Conservation (phyloP, 495 filamentous ascomycete species). For the Xylaria telfairii region DNA sequence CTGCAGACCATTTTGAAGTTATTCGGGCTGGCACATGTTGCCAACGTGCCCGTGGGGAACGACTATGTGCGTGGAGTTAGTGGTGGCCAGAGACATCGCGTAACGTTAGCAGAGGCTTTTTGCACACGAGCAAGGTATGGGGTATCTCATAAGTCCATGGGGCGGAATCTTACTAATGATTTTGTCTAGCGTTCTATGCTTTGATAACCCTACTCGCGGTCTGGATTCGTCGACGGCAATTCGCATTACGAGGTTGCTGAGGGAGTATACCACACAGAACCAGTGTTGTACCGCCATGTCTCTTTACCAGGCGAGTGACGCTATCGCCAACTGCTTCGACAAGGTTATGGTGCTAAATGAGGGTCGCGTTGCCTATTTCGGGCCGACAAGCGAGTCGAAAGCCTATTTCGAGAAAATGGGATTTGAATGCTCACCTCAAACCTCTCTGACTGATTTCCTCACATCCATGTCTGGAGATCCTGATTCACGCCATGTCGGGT, state of each 20-base stretch:
- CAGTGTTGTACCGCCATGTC: slow-evolving; percentile 66
- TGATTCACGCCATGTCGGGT: slow-evolving; percentile 16
- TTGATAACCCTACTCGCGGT: slow-evolving; percentile 59
- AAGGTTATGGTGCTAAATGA: slow-evolving; percentile 71
- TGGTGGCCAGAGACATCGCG: slow-evolving; percentile 65
- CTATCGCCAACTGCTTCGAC: slow-evolving; percentile 68
- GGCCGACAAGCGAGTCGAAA: slow-evolving; percentile 58
- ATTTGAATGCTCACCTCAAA: slow-evolving; percentile 69
- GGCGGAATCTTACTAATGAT: background rate
- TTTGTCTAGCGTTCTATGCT: slow-evolving; percentile 46
- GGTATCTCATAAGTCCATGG: background rate
- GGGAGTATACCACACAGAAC: slow-evolving; percentile 62
- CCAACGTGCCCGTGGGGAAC: slow-evolving; percentile 84
- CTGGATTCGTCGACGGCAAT: slow-evolving; percentile 57
- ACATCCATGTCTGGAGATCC: slow-evolving; percentile 67
- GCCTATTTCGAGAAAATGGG: slow-evolving; percentile 67
- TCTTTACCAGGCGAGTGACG: slow-evolving; percentile 75
- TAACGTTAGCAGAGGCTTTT: slow-evolving; percentile 60
- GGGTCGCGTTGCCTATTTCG: slow-evolving; percentile 71
- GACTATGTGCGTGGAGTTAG: slow-evolving; percentile 78
- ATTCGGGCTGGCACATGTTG: slow-evolving; percentile 71
- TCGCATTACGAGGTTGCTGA: slow-evolving; percentile 54
- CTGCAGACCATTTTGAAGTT: slow-evolving; percentile 46
- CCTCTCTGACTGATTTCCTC: slow-evolving; percentile 77
- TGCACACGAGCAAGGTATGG: slow-evolving; percentile 54